Evolutionary conservation across 140 eudicot species (phyloP), one percentile per base, ranked within the genome.

Genomic region (Oenanthe javanica): DNA sequence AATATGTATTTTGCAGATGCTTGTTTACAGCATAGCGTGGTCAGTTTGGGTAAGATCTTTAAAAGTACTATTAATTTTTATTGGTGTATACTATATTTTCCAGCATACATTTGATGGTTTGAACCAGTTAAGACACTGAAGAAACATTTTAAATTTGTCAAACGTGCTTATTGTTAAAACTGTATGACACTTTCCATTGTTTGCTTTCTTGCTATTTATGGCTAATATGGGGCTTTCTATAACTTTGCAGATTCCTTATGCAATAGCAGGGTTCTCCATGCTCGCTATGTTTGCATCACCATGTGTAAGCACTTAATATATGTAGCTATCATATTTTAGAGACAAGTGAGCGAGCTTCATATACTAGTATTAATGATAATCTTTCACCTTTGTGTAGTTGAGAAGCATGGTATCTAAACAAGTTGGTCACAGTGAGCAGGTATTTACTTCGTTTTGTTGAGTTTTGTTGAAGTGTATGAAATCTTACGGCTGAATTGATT

Each of bases 1-100:
- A 40, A 40, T 63, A 27, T 55, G 78, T 71, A 45, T 48, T 78
- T 40, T 82, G 83, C 88, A 87, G 90, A 82, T 84, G 86, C 46
- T 84, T n/a, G 63, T 84, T 31, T 82, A 87, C 83, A 84, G 90
- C 83, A 82, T 87, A 5, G 90, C 90, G 15, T 87, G 90, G 90
- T 74, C 82, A 6, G 78, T 49, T 45, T 82, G 86, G 88, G 90
- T 87, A 87, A 70, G 82, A 21, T 40, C 27, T 84, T 76, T 51
- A 25, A 16, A 75, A n/a, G 40, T 77, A 36, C 71, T 77, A 52
- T 3, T 75, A 51, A 31, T 2, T 77, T 51, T n/a, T 4, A 25
- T 55, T 38, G 27, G 38, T 25, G 21, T 40, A 19, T 63, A 78
- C 81, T 67, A 40, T 21, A 27, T 55, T 78, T 42, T 31, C 15